Base-by-base conservation (phyloP, 1,139 yeast genomes). In the Geotrichum bryndzae region DNA sequence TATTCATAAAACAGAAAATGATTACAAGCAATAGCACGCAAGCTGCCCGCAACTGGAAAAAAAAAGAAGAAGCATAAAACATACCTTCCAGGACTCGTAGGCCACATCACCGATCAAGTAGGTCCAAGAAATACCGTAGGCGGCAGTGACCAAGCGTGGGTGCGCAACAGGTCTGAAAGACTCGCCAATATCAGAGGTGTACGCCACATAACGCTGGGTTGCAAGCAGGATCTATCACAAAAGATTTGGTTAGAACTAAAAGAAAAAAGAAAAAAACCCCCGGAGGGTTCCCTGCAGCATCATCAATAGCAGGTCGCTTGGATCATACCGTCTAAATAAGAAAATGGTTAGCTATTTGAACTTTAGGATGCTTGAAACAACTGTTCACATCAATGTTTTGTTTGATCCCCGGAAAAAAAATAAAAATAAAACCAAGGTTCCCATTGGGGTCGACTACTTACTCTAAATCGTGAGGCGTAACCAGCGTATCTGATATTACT, bases 141-240 rank as follows among this genome's bases (percentile, higher is more conserved):
- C 88, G 1, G 83, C 68, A 27, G 78, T 80, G 23, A 89, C 95
- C 46, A 86, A 64, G 51, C 69, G 69, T 0, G 95, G 92, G 68
- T 85, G 88, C 7, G 90, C 94, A 23, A 89, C 88, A 0, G 96
- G 96, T 61, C 96, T 80, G 75, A 89, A 89, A n/a, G 94, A 87
- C 72, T 89, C 96, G 29, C 96, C 96, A 66, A 89, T 85, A 71
- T 89, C 96, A 0, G 94, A 87, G 6, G 96, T 88, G 73, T 89
- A 89, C 1, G 96, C 96, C 31, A 89, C 90, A 70, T 89, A 89
- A 68, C 96, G 77, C 70, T 87, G 94, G n/a, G 92, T 84, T 7
- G 95, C 91, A 61, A 80, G 70, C 61, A 88, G 77, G 66, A 88
- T 85, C 41, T 69, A 57, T 6, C 18, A 11, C n/a, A 33, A 50